Conservation (phyloP, 2,329 filamentous ascomycete species). For the Talaromyces islandicus region DNA sequence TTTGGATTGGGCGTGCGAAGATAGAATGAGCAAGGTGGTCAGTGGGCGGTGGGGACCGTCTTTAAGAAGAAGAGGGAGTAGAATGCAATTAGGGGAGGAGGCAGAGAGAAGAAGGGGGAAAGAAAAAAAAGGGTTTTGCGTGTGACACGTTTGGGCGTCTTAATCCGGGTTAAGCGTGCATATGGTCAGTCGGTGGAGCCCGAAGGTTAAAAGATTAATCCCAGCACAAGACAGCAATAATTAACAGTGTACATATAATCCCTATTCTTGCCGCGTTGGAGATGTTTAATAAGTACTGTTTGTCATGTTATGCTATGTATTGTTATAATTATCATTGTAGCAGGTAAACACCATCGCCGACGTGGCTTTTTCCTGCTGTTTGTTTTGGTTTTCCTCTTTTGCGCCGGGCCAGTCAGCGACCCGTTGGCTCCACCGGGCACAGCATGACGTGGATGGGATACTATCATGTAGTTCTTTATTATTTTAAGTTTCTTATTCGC, state of each 20-base stretch:
- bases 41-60: not conserved
- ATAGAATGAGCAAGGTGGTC: not conserved
- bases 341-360: not conserved
- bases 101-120: not conserved
- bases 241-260: no score
- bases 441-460: no score
- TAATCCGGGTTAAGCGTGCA: not conserved
- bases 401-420: not conserved
- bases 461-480: no score
- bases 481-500: not conserved
- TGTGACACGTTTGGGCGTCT: not conserved
- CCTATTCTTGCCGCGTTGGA: not conserved
- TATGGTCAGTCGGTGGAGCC: not conserved
- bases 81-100: not conserved
- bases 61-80: not conserved
- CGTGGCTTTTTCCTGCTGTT: conserved; percentile 14
- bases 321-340: not conserved
- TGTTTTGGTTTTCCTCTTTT: conserved; percentile 27
- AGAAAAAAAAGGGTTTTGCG: not conserved
- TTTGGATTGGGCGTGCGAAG: not conserved
- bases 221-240: no score
- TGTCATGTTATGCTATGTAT: no score
- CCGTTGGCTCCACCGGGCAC: not conserved
- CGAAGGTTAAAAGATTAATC: no score
- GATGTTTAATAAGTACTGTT: no score